phyloP scores from a whole-genome alignment of 371 early-diverging fungal genomes.

The Saksenaea oblongispora region DNA sequence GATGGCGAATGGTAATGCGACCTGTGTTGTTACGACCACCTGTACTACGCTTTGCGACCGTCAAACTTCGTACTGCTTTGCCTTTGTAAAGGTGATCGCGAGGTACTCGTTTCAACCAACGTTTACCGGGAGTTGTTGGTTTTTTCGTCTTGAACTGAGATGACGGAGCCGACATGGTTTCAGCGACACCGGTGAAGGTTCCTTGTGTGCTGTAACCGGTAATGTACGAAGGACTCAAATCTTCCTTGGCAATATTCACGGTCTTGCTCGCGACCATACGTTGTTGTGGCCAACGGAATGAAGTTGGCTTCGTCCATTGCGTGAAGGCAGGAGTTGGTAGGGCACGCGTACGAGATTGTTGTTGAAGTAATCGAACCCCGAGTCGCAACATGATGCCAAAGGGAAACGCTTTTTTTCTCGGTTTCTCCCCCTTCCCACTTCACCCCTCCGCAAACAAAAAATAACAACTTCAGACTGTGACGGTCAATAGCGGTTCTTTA shows the following conservation, averaged over 20 bases:
- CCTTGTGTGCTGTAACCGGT: slow-evolving; percentile 52
- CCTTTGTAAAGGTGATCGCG: slow-evolving; percentile 93
- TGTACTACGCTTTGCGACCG: slow-evolving; percentile 78
- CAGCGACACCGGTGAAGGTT: slow-evolving; percentile 20
- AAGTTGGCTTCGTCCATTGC: background rate
- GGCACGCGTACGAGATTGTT: background rate
- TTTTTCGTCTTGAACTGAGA: slow-evolving; percentile 89
- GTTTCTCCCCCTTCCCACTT: no score
- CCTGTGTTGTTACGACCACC: slow-evolving; percentile 94
- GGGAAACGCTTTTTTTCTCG: no score
- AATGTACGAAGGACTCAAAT: slow-evolving; percentile 18
- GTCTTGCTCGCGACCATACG: background rate
- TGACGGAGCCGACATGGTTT: slow-evolving; percentile 35
- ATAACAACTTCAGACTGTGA: background rate
- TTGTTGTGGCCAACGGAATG: background rate
- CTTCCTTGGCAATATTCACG: background rate
- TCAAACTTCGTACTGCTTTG: slow-evolving; percentile 78
- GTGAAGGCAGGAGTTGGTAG: background rate
- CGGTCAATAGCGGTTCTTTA: background rate
- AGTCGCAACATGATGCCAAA: slow-evolving; percentile 7
- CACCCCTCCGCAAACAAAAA: background rate
- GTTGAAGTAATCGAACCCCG: slow-evolving; percentile 5
- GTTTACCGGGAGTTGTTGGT: slow-evolving; percentile 87
- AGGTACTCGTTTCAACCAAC: slow-evolving; percentile 85
- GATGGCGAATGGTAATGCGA: slow-evolving; percentile 89